A percentile compares a stretch with the other conserved stretches of the same genome.
phyloP scores from a whole-genome alignment of 768 basidiomycete species.

The Tephrocybe sp. region DNA sequence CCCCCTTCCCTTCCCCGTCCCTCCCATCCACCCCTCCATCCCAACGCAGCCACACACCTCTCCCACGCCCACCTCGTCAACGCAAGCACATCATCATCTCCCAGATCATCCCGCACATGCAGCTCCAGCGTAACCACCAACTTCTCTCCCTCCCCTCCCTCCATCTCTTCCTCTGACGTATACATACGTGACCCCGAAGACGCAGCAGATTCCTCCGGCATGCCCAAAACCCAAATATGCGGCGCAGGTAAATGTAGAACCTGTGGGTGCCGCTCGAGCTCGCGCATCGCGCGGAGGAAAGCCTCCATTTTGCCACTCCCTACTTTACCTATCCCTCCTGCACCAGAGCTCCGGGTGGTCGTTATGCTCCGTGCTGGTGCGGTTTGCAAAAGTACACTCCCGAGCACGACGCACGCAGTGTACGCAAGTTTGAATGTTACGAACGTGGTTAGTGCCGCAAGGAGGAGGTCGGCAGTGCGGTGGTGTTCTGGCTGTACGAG shows the following conservation, averaged over 20 bases:
- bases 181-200: not conserved
- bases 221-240: slow-evolving; percentile 85
- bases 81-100: slow-evolving; percentile 67
- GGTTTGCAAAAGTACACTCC: slow-evolving; percentile 86
- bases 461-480: slow-evolving; percentile 74
- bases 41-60: slow-evolving; percentile 53
- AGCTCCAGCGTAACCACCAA: slow-evolving; percentile 79
- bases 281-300: slow-evolving; percentile 77
- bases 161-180: not conserved
- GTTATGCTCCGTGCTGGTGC: slow-evolving; percentile 61
- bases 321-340: too few relatives aligned
- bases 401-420: slow-evolving; percentile 78
- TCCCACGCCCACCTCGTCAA: slow-evolving; percentile 80
- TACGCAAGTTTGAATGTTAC: slow-evolving; percentile 85
- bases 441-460: slow-evolving; percentile 74
- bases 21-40: slow-evolving; percentile 36
- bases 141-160: slow-evolving; percentile 19
- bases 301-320: slow-evolving; percentile 70
- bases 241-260: slow-evolving; percentile 82
- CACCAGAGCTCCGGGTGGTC: too few relatives aligned
- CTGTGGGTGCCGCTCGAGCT: slow-evolving; percentile 84
- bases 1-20: slow-evolving; percentile 25
- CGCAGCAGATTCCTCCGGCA: slow-evolving; percentile 24
- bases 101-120: slow-evolving; percentile 64
- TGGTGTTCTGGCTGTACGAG: slow-evolving; percentile 44